Conservation (phyloP, 2,329 filamentous ascomycete genomes). For the Talaromyces amestolkiae region DNA sequence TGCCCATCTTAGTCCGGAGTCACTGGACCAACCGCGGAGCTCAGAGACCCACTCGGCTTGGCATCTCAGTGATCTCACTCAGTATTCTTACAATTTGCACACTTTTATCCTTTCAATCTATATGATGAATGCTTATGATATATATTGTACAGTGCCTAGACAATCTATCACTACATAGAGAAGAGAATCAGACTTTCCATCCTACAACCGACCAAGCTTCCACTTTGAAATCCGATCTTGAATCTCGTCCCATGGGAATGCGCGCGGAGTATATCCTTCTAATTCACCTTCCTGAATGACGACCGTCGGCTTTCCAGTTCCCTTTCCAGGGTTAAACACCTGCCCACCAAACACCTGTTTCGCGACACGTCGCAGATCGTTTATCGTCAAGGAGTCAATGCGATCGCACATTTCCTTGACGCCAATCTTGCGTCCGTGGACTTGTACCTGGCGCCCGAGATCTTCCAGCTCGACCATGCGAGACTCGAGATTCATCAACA, state of each 20-base stretch:
- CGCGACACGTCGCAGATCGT: slow-evolving; percentile 80
- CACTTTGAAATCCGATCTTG: slow-evolving; percentile 81
- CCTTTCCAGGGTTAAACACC: slow-evolving; percentile 70
- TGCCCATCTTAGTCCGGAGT: slow-evolving; percentile 6
- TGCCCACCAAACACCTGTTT: slow-evolving; percentile 71
- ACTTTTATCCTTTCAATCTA: background rate
- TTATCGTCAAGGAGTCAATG: slow-evolving; percentile 77
- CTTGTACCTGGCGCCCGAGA: slow-evolving; percentile 88
- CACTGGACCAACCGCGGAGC: slow-evolving; percentile 24
- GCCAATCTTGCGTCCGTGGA: slow-evolving; percentile 89
- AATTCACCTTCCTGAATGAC: slow-evolving; percentile 88
- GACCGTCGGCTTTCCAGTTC: slow-evolving; percentile 87
- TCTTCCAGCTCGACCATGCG: slow-evolving; percentile 98
- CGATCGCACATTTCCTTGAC: slow-evolving; percentile 88
- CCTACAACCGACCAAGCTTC: slow-evolving; percentile 68
- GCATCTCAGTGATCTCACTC: background rate
- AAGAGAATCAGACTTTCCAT: background rate
- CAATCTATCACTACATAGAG: slow-evolving; percentile 4
- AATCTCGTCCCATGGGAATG: slow-evolving; percentile 82
- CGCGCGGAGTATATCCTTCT: slow-evolving; percentile 63
- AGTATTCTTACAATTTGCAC: no score
- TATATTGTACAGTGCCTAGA: slow-evolving; percentile 12
- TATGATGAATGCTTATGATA: background rate
- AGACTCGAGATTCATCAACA: slow-evolving; percentile 96
- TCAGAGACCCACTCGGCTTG: slow-evolving; percentile 25